These are phyloP conservation scores for Pinus taeda DNA, from an alignment of 75 land plant species.

Conservation along the genomic window DNA sequence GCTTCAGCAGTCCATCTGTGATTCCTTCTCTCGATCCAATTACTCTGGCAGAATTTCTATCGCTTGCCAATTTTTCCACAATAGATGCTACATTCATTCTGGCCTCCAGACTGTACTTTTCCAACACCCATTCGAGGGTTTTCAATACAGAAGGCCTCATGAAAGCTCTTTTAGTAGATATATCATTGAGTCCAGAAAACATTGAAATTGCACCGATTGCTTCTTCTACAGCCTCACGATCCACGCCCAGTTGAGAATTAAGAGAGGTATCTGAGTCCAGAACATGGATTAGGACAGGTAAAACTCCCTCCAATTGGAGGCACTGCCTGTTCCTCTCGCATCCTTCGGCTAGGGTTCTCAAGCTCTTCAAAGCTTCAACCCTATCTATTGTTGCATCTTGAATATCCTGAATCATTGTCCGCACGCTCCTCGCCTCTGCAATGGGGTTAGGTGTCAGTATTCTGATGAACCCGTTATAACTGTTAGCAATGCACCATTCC, in stretches of 20 bases:
- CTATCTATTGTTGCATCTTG: neutral
- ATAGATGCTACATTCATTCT: neutral
- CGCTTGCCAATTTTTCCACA: neutral
- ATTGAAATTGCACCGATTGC: neutral
- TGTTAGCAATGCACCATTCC: constrained; percentile 35
- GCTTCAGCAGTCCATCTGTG: neutral
- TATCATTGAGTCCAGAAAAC: neutral
- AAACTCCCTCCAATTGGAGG: too few species aligned
- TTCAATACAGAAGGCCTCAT: neutral
- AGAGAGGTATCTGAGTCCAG: too few species aligned
- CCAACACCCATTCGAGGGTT: neutral
- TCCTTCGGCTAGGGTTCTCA: constrained; percentile 35
- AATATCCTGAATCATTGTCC: constrained; percentile 26
- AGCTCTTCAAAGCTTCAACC: constrained; percentile 14
- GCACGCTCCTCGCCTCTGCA: constrained; percentile 23
- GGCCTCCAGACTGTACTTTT: neutral
- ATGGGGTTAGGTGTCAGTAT: constrained; percentile 41
- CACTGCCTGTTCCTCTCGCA: too few species aligned
- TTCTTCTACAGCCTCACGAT: too few species aligned
- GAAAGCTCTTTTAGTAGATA: neutral
- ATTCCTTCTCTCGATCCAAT: neutral
- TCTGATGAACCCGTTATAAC: constrained; percentile 26
- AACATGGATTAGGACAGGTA: too few species aligned
- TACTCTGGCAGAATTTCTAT: neutral
- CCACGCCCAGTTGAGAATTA: too few species aligned